A percentile compares a stretch with the other conserved stretches of the same genome.
Evolutionary conservation across 306 rosid species (phyloP).

Genomic region (Vigna radiata): DNA sequence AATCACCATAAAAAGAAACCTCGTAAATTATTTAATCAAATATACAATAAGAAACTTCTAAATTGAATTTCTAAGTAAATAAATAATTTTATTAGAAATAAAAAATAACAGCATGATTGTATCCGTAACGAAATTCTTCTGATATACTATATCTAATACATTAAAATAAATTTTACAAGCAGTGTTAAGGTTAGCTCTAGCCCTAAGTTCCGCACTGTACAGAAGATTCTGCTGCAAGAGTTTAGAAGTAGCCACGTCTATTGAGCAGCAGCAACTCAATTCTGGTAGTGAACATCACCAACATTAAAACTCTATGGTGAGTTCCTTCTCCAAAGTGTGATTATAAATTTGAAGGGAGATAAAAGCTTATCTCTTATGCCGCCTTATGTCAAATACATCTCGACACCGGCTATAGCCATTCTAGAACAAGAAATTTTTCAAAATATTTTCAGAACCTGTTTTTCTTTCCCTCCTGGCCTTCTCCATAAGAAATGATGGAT

Average conservation of each 20-base stretch:
- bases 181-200: conserved; percentile 38
- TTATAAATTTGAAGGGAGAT: conserved; percentile 10
- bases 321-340: conserved; percentile 36
- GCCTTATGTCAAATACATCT: neutral
- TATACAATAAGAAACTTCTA: conserved; percentile 11
- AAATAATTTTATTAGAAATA: conserved; percentile 31
- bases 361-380: neutral
- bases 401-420: neutral
- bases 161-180: conserved; percentile 30
- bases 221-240: conserved; percentile 43
- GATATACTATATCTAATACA: conserved; percentile 36
- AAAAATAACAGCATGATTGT: conserved; percentile 14
- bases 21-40: neutral
- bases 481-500: conserved; percentile 39
- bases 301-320: conserved; percentile 39
- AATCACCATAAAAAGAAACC: too few species aligned
- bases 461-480: conserved; percentile 36
- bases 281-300: conserved; percentile 30
- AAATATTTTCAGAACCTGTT: conserved; percentile 28
- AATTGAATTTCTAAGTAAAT: conserved; percentile 16
- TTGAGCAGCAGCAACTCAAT: conserved; percentile 44
- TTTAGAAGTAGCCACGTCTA: conserved; percentile 26
- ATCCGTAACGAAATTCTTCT: neutral
- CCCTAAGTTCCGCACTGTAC: conserved; percentile 42
- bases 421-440: conserved; percentile 19